Evolutionary conservation across 495 filamentous ascomycete genomes (phyloP), one percentile per base, ranked within the genome.

Genomic region (Penicillium canariense): DNA sequence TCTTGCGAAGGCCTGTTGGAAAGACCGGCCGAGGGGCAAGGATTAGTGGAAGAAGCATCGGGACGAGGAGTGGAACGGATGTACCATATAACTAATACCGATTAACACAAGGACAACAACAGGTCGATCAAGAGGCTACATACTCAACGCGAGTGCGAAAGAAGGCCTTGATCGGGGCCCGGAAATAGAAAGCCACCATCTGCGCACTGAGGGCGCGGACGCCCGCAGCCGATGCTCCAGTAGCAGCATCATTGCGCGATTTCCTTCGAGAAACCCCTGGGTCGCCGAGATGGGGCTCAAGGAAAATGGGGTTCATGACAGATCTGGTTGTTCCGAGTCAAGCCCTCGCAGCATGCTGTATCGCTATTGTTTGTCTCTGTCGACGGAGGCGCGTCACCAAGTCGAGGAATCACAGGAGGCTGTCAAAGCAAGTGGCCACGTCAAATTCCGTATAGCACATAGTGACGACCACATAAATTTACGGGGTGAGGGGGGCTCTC

Each of bases 131-230:
- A 30, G 70, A 56, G 32, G 4, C 30, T 49, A 79, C 69, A 78
- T 87, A 96, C 78, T 96, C 91, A 57, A 96, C 89, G 49, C 91
- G 76, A 4, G 87, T 90, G 48, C 88, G 81, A 68, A 96, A 93
- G 68, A 96, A 96, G 3, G 90, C 87, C 68, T 95, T 95, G 26
- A 89, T 85, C 2, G 91, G 91, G 2, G 89, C 88, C 53, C 91
- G 77, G 61, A 96, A 96, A 68, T 94, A 96, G 60, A 96, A 95
- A 22, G 90, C 85, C 36, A 96, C 77, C 43, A 87, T 68, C 60
- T 91, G 88, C 4, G 89, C 84, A 60, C 84, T 88, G 50, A 95
- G 63, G 23, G 91, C 90, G 48, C 91, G 86, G 38, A 88, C 86
- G 28, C 88, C 81, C 9, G 91, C 91, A 12, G 90, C 90, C 25